Percentiles rank a stretch among this genome's conserved stretches.
Evolutionary conservation across 768 basidiomycete genomes (phyloP).

Genomic region (Mycena chlorophos): DNA sequence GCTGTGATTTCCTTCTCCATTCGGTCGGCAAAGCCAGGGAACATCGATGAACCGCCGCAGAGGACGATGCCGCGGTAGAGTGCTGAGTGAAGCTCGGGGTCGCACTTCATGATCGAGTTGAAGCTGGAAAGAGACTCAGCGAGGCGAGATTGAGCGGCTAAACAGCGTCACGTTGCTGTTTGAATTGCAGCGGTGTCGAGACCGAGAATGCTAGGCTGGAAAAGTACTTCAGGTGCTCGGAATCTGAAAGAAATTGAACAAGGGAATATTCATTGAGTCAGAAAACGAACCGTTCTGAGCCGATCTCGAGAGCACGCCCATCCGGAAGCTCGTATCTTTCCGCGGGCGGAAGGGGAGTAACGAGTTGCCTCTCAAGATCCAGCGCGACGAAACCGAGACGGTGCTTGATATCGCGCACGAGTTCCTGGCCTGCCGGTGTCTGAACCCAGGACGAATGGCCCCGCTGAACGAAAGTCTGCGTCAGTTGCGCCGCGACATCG

Average conservation of each 20-base stretch:
- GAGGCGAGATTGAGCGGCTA: neutral
- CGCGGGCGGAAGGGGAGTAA: neutral
- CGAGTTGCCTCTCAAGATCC: conserved; percentile 15
- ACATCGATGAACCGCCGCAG: no score
- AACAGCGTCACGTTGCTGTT: neutral
- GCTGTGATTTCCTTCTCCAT: neutral
- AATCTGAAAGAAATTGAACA: neutral
- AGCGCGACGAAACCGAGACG: conserved; percentile 36
- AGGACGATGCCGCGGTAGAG: neutral
- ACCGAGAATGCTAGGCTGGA: neutral
- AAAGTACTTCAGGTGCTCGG: neutral
- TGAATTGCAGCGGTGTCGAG: neutral
- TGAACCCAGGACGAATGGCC: conserved; percentile 76
- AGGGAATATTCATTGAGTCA: neutral
- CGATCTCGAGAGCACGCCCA: neutral
- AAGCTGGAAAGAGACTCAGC: neutral
- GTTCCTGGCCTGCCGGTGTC: conserved; percentile 71
- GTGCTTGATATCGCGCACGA: conserved; percentile 80
- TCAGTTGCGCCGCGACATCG: conserved; percentile 58
- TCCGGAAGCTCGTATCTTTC: neutral
- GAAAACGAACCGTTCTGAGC: neutral
- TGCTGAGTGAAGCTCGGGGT: neutral
- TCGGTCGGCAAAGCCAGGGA: neutral
- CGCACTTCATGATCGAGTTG: neutral
- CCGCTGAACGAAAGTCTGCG: conserved; percentile 64